Evolutionary conservation across 2,329 filamentous ascomycete species (phyloP), one percentile per base, ranked within the genome.

Genomic region (Colletotrichum sp.): DNA sequence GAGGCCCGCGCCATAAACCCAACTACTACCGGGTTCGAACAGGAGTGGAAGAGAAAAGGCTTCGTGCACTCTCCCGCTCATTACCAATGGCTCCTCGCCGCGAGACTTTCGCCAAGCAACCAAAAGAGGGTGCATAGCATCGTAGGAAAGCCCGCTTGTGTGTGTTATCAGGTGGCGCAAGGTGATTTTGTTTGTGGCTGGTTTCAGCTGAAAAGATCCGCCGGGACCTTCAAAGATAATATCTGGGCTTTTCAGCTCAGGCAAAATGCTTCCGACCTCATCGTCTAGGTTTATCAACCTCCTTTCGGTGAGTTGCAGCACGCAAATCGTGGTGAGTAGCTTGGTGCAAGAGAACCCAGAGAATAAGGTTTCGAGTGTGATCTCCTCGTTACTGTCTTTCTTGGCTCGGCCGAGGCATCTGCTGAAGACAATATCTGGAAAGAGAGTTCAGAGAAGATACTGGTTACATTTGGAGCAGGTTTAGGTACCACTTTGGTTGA

Each of bases 121-220:
- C n/a, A 87, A 72, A 3, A 71, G 34, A 8, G 36, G 36, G 21
- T 67, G 24, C 43, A 84, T 63, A 61, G 85, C 84, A 34, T 83
- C 80, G 79, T 90, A 90, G 6, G 78, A 79, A 2, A 83, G 75
- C 3, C 89, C 89, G 1, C 85, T 83, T 30, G 84, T 86, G 77
- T 90, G 89, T 1, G 85, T 87, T 10, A 91, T 82, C 4, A 90
- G 82, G 21, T 65, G 61, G n/a, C 61, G 15, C 34, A 57, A 57
- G 12, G 52, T 57, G 13, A 57, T 57, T 57, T 57, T 57, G 24
- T 57, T 57, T 16, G 26, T 24, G 26, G 52, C 52, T 57, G 52
- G 52, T 57, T 57, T 57, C 52, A 57, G 52, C 16, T 24, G 52
- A 24, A 57, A 57, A 18, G 52, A 28, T 57, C 52, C 52, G 6